phyloP scores from a whole-genome alignment of 2,329 filamentous ascomycete species.

The Botrytis galanthina region DNA sequence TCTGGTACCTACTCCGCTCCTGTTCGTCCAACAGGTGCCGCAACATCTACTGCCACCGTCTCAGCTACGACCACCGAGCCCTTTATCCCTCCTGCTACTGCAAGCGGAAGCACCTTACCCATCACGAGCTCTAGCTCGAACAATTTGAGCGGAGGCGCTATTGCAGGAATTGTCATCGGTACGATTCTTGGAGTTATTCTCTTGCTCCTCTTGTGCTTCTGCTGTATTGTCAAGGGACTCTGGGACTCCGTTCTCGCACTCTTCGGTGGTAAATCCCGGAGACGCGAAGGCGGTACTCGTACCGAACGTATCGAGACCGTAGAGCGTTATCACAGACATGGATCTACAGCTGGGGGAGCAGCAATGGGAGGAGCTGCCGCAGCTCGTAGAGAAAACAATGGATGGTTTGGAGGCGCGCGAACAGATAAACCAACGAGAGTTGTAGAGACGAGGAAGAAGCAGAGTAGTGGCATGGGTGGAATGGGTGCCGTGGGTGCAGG shows the following conservation, averaged over 20 bases:
- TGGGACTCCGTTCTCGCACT: constrained; percentile 59
- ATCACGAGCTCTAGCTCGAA: constrained; percentile 26
- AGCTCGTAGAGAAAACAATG: constrained; percentile 41
- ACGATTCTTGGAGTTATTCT: constrained; percentile 65
- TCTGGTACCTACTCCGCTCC: constrained; percentile 41
- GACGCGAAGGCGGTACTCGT: constrained; percentile 40
- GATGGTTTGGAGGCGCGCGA: constrained; percentile 55
- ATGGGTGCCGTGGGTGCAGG: constrained; percentile 46
- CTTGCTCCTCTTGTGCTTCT: constrained; percentile 70
- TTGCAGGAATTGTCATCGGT: constrained; percentile 78
- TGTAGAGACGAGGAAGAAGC: constrained; percentile 49
- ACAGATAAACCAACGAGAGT: constrained; percentile 43
- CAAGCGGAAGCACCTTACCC: constrained; percentile 43
- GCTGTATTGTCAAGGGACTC: constrained; percentile 63
- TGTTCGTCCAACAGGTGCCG: constrained; percentile 52
- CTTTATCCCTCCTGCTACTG: constrained; percentile 53
- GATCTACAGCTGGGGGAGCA: constrained; percentile 34
- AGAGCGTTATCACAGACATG: constrained; percentile 58
- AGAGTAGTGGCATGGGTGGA: constrained; percentile 50
- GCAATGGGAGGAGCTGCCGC: constrained; percentile 24
- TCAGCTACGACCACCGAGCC: constrained; percentile 48
- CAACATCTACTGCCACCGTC: constrained; percentile 52
- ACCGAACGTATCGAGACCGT: constrained; percentile 56
- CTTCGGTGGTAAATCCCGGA: constrained; percentile 53
- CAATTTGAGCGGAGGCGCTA: constrained; percentile 66